phyloP scores from a whole-genome alignment of 2,329 filamentous ascomycete species.

The Scedosporium dehoogii region DNA sequence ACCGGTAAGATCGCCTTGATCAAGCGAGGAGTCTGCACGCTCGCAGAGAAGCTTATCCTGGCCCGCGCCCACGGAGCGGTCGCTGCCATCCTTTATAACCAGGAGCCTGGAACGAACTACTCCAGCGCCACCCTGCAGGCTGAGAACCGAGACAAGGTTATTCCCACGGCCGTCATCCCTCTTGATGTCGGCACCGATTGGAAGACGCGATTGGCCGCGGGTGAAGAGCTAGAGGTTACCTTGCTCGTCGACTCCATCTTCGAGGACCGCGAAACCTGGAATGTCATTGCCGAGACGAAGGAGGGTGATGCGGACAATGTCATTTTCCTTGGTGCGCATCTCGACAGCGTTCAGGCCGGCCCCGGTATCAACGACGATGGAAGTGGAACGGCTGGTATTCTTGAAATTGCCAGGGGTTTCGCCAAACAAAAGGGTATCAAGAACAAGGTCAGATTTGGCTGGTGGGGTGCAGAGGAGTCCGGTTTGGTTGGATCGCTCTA shows the following conservation, averaged over 20 bases:
- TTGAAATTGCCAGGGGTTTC: constrained; percentile 27
- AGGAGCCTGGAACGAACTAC: constrained; percentile 33
- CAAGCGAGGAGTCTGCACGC: constrained; percentile 32
- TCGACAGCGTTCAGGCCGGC: constrained; percentile 28
- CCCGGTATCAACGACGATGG: constrained; percentile 32
- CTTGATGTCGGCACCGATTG: constrained; percentile 25
- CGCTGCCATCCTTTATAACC: constrained; percentile 51
- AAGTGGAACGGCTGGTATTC: constrained; percentile 25
- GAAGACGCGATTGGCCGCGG: constrained; percentile 21
- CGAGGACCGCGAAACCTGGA: constrained; percentile 27
- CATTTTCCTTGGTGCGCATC: constrained; percentile 30
- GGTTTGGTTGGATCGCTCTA: constrained; percentile 33
- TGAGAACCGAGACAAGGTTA: constrained; percentile 23
- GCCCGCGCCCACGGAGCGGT: constrained; percentile 31
- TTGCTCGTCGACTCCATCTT: constrained; percentile 26
- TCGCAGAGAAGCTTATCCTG: constrained; percentile 32
- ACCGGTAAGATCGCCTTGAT: constrained; percentile 33
- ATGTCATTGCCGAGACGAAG: constrained; percentile 33
- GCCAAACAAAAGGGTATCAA: constrained; percentile 26
- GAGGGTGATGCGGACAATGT: constrained; percentile 31
- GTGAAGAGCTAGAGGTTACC: constrained; percentile 22
- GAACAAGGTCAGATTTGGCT: constrained; percentile 33
- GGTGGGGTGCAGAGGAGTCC: constrained; percentile 33
- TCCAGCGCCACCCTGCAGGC: constrained; percentile 43
- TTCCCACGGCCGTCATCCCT: constrained; percentile 26